These are phyloP conservation scores for Cercophora scortea DNA, from an alignment of 495 filamentous ascomycete genomes.

Conservation along the genomic window DNA sequence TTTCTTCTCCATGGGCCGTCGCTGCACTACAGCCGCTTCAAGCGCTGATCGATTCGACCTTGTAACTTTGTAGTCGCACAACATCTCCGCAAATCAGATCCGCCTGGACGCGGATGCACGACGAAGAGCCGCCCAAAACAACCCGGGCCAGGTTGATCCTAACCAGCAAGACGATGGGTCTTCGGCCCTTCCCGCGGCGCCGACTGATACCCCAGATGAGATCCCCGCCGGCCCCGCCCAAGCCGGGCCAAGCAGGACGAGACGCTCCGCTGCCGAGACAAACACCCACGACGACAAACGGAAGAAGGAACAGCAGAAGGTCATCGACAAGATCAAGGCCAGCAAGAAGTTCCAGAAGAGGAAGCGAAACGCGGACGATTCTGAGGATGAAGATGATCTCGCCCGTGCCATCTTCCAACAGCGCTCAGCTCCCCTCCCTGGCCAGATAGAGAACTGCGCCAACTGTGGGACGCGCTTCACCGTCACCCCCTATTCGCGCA, in stretches of 20 bases:
- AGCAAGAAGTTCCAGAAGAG: slow-evolving; percentile 67
- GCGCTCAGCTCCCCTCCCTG: slow-evolving; percentile 60
- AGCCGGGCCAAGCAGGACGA: neutral
- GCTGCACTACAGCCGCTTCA: no score
- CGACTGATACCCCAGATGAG: neutral
- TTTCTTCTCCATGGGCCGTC: no score
- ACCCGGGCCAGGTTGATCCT: no score
- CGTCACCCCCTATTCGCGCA: slow-evolving; percentile 81
- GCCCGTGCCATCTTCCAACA: slow-evolving; percentile 52
- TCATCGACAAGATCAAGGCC: slow-evolving; percentile 69
- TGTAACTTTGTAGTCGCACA: slow-evolving; percentile 59
- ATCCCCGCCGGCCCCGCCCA: no score
- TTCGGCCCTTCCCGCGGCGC: neutral
- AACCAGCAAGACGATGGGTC: slow-evolving; percentile 1
- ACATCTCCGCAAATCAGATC: slow-evolving; percentile 81
- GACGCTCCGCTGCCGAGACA: slow-evolving; percentile 15
- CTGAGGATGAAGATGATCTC: slow-evolving; percentile 42
- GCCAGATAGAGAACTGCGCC: slow-evolving; percentile 85
- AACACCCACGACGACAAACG: slow-evolving; percentile 36
- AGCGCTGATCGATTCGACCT: neutral
- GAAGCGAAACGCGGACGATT: slow-evolving; percentile 43
- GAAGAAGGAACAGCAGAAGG: slow-evolving; percentile 55
- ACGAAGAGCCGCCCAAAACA: slow-evolving; percentile 38
- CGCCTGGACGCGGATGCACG: slow-evolving; percentile 48
- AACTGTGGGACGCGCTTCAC: slow-evolving; percentile 84